These are phyloP conservation scores for Protomyces inundatus DNA, from an alignment of 1,139 yeast species.

Conservation along the genomic window DNA sequence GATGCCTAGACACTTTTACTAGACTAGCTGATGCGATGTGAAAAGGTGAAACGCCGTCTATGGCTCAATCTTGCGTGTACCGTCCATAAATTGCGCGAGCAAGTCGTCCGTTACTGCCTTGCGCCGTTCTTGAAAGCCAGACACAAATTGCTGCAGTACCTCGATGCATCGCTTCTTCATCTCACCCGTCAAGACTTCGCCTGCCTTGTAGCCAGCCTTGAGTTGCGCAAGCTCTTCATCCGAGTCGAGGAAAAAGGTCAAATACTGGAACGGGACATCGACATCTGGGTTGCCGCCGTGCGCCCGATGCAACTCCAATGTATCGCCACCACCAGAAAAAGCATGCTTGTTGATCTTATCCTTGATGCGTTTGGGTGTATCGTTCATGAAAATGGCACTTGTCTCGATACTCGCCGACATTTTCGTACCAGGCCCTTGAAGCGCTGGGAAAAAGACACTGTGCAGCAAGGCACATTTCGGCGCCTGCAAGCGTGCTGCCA, in stretches of 20 bases:
- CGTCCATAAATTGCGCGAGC: conserved; percentile 72
- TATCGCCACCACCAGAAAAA: conserved; percentile 87
- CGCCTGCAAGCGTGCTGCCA: conserved; percentile 85
- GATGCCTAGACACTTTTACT: background rate
- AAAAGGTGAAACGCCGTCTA: background rate
- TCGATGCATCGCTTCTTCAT: conserved; percentile 84
- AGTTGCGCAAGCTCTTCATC: conserved; percentile 67
- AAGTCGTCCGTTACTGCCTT: conserved; percentile 58
- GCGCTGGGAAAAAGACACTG: conserved; percentile 95
- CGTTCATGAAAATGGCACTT: conserved; percentile 89
- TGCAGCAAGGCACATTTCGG: conserved; percentile 89
- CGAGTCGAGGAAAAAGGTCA: conserved; percentile 82
- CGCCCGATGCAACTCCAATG: conserved; percentile 82
- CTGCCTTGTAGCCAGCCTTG: conserved; percentile 64
- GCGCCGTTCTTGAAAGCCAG: conserved; percentile 75
- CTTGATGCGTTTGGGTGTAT: conserved; percentile 83
- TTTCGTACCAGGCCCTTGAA: conserved; percentile 93
- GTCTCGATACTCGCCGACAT: conserved; percentile 91
- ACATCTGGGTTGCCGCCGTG: conserved; percentile 92
- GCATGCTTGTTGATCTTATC: conserved; percentile 96
- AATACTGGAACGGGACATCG: conserved; percentile 91
- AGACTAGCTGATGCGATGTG: too few species aligned
- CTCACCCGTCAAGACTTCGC: conserved; percentile 86
- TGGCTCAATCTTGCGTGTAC: conserved; percentile 60
- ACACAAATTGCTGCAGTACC: conserved; percentile 70